A percentile compares a stretch with the other conserved stretches of the same genome.
Evolutionary conservation across 2,329 filamentous ascomycete genomes (phyloP).

Genomic region (Drechslerella dactyloides): DNA sequence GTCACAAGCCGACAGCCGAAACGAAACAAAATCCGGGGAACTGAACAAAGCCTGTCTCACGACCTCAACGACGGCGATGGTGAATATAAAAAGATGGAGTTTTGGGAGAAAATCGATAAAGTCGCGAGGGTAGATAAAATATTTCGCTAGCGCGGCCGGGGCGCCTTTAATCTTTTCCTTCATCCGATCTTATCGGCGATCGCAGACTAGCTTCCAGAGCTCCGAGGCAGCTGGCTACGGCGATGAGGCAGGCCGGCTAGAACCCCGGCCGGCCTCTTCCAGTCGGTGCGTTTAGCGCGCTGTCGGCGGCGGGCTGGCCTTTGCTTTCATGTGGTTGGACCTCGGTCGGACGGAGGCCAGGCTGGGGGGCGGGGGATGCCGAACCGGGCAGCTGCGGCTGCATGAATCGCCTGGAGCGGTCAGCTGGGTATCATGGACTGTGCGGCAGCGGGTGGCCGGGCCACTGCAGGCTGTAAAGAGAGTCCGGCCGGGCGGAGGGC

Average conservation of each 20-base stretch:
- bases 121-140: not conserved
- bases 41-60: not conserved
- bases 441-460: not conserved
- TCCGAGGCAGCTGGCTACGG: not conserved
- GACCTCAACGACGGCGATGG: not conserved
- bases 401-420: conserved; percentile 6
- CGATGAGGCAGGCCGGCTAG: too few relatives aligned
- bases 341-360: conserved; percentile 50
- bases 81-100: conserved; percentile 3
- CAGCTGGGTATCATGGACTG: conserved; percentile 33
- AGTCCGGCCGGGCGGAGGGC: not conserved
- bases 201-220: not conserved
- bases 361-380: conserved; percentile 27
- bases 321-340: conserved; percentile 50
- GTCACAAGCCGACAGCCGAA: conserved; percentile 30
- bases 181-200: conserved; percentile 35
- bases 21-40: not conserved
- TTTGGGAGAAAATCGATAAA: conserved; percentile 18
- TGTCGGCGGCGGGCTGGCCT: conserved; percentile 10
- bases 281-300: not conserved
- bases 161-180: conserved; percentile 5
- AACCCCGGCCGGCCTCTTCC: conserved; percentile 10
- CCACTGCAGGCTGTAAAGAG: too few relatives aligned
- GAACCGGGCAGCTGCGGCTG: conserved; percentile 40
- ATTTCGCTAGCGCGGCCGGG: conserved; percentile 15